phyloP scores from a whole-genome alignment of 805 yeast species.

The Candida pseudofarinosa region DNA sequence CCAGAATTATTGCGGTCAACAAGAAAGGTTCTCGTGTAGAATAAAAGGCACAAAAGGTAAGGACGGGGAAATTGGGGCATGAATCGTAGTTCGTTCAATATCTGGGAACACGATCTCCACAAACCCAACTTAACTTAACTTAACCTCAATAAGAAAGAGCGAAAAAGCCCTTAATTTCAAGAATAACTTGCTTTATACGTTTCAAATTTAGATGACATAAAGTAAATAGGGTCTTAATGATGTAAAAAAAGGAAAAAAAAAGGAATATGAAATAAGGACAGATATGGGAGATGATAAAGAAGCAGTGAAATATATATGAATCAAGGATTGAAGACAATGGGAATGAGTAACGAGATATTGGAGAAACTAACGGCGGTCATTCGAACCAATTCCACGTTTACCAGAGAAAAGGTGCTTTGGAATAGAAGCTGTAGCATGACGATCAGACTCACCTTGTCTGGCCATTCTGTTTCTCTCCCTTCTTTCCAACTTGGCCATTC shows the following conservation, averaged over 20 bases:
- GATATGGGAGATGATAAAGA: neutral
- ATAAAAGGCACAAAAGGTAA: neutral
- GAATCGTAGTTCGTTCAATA: neutral
- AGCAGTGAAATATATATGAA: neutral
- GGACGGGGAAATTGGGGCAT: neutral
- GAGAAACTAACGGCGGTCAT: constrained; percentile 71
- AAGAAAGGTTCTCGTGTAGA: neutral
- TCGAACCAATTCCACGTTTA: constrained; percentile 93
- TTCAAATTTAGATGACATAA: neutral
- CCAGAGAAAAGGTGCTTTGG: constrained; percentile 96
- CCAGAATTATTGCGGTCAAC: neutral
- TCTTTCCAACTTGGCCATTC: constrained; percentile 84
- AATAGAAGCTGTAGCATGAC: constrained; percentile 77
- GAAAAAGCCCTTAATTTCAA: neutral
- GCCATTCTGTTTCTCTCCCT: constrained; percentile 91
- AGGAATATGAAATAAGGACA: neutral
- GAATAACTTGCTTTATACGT: neutral
- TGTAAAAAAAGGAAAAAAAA: neutral
- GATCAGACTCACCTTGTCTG: constrained; percentile 93
- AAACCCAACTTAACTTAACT: neutral
- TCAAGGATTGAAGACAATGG: neutral
- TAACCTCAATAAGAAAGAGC: neutral
- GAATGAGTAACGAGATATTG: neutral
- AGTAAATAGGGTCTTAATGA: neutral
- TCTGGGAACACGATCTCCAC: neutral